phyloP scores from a whole-genome alignment of 2,329 filamentous ascomycete genomes.

The Aspergillus brasiliensis region DNA sequence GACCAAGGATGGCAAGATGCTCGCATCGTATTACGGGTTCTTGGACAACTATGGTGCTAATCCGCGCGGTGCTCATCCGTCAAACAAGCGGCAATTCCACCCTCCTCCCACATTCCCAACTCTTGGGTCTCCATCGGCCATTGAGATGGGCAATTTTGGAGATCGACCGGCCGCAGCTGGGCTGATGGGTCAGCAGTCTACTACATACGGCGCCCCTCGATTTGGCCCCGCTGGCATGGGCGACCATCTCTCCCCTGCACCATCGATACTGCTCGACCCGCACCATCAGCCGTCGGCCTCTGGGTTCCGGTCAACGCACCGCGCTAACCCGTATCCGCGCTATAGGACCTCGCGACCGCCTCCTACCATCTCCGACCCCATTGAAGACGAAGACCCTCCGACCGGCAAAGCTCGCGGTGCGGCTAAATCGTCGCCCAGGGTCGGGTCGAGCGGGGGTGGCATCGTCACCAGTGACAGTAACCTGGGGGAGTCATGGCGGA shows the following conservation, averaged over 20 bases:
- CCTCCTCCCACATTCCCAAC: constrained; percentile 75
- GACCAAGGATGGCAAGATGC: constrained; percentile 96
- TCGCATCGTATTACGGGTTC: constrained; percentile 95
- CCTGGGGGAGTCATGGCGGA: constrained; percentile 57
- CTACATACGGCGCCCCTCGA: constrained; percentile 30
- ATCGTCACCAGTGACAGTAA: constrained; percentile 56
- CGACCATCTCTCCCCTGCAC: constrained; percentile 40
- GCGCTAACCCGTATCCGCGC: constrained; percentile 30
- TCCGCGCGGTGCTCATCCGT: constrained; percentile 61
- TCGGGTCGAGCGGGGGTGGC: constrained; percentile 38
- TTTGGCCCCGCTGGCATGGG: constrained; percentile 27
- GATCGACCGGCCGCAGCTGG: constrained; percentile 31
- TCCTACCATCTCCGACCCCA: constrained; percentile 29
- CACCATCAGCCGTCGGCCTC: constrained; percentile 49
- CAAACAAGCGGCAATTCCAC: constrained; percentile 61
- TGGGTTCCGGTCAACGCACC: constrained; percentile 35
- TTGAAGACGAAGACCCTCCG: constrained; percentile 34
- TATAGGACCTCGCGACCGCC: constrained; percentile 33
- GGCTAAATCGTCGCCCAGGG: constrained; percentile 23
- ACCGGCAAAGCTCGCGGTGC: constrained; percentile 17
- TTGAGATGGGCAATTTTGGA: constrained; percentile 49
- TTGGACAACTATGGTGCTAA: constrained; percentile 86
- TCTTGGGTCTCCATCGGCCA: constrained; percentile 61
- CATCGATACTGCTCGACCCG: constrained; percentile 50
- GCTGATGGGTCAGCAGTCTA: constrained; percentile 30